Base-by-base conservation (phyloP, 2,329 filamentous ascomycete genomes). In the Sclerotinia sclerotiorum region DNA sequence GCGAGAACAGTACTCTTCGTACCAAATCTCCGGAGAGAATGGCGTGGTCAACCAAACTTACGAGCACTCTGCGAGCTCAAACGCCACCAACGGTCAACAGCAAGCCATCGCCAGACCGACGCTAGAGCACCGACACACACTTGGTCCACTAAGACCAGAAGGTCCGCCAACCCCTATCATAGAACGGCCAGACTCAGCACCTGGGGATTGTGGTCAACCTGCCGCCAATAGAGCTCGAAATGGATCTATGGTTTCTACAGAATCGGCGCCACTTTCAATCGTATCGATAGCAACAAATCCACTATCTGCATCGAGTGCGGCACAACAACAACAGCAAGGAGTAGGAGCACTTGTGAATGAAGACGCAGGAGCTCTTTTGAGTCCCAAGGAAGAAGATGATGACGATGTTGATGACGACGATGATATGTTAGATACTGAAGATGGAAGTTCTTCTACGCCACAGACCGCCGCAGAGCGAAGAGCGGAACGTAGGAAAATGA, bases 401-500 rank as follows among this genome's bases (percentile, higher is more conserved):
- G 74, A 76, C 35, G 77, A 78, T 6, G 71, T 76, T 39, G 76
- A 77, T 2, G 86, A 88, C 6, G 86, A 89, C 39, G 86, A 88
- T 52, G 84, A 86, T 35, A 84, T 85, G 80, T 61, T 77, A 49
- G 85, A 87, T 52, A 81, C 76, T 24, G 80, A 80, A 44, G 83
- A 84, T 52, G 74, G 72, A 48, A 73, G 77, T n/a, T 69, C 67
- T 32, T 51, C 39, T 24, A 56, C 76, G n/a, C 80, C 82, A 46
- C 84, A 84, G 74, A 87, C 83, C 11, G 83, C 82, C 29, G 86
- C 85, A 42, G 87, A 88, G 76, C 82, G 83, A 68, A 83, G 82
- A 48, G 87, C 82, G 68, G 86, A 83, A 73, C 81, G 84, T 65
- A 83, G 85, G 71, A 90, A 89, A 78, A 89, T 89, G 91, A 94